Percentiles rank a stretch among this genome's conserved stretches.
Conservation (phyloP, 306 rosid species). For the Trifolium repens region DNA sequence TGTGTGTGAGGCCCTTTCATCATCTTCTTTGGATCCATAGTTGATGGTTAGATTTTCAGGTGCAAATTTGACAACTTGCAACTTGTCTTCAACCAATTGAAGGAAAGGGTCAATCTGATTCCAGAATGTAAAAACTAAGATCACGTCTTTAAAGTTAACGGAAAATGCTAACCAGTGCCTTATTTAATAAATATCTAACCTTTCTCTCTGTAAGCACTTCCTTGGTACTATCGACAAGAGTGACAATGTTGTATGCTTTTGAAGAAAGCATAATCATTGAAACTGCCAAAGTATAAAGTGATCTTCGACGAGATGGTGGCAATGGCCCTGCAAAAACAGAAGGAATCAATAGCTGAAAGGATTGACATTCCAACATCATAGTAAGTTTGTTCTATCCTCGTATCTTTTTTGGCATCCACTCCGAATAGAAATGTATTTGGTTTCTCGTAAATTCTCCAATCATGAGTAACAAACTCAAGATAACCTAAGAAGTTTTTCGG, state of each 20-base stretch:
- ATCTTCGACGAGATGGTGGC: constrained; percentile 87
- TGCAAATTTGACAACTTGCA: constrained; percentile 58
- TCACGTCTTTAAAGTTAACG: constrained; percentile 8
- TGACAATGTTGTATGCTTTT: constrained; percentile 64
- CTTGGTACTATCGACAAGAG: constrained; percentile 62
- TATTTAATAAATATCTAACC: constrained; percentile 49
- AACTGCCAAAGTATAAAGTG: constrained; percentile 79
- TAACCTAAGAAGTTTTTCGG: not conserved
- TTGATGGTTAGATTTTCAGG: constrained; percentile 43
- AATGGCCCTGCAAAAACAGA: constrained; percentile 63
- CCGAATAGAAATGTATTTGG: constrained; percentile 24
- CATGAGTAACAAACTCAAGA: not conserved
- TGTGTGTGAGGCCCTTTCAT: constrained; percentile 57
- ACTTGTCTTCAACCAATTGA: constrained; percentile 70
- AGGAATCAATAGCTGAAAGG: constrained; percentile 42
- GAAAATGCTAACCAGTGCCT: not conserved
- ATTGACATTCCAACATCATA: constrained; percentile 22
- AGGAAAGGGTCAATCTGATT: constrained; percentile 88
- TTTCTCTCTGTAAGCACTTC: constrained; percentile 56
- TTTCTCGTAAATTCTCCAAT: constrained; percentile 18
- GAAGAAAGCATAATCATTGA: constrained; percentile 88
- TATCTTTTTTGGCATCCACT: constrained; percentile 12
- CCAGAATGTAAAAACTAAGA: constrained; percentile 30
- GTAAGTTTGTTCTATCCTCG: constrained; percentile 29
- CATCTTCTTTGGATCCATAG: constrained; percentile 86